Conservation (phyloP, 202 grass and related monocot species). For the Digitaria exilis region DNA sequence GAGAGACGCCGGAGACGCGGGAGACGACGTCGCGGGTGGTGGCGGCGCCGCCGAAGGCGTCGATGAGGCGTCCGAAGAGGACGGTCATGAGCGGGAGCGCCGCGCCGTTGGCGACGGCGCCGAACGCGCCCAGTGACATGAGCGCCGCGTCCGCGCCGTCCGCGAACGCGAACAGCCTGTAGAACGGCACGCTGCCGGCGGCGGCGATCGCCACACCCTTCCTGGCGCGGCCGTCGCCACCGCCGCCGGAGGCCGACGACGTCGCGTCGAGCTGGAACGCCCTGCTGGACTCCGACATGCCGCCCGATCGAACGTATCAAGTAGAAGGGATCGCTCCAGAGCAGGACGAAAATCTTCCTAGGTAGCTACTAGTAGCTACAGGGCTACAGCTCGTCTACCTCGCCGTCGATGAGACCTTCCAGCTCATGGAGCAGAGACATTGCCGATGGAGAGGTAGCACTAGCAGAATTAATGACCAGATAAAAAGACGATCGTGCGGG, state of each 20-base stretch:
- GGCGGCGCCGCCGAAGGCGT: slow-evolving; percentile 77
- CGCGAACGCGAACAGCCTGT: slow-evolving; percentile 83
- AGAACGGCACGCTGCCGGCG: slow-evolving; percentile 65
- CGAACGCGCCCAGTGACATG: slow-evolving; percentile 67
- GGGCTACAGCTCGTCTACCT: too few relatives aligned
- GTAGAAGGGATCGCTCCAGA: too few relatives aligned
- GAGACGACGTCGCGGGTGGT: slow-evolving; percentile 44
- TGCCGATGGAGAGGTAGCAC: background rate
- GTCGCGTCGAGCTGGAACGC: slow-evolving; percentile 40
- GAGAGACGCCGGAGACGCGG: slow-evolving; percentile 60
- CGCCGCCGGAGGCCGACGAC: slow-evolving; percentile 5
- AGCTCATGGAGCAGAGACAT: background rate
- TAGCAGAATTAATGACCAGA: too few relatives aligned
- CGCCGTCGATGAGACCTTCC: too few relatives aligned
- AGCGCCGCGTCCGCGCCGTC: slow-evolving; percentile 66
- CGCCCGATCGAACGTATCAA: too few relatives aligned
- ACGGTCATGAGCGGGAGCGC: slow-evolving; percentile 89
- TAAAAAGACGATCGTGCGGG: too few relatives aligned
- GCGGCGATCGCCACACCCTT: too few relatives aligned
- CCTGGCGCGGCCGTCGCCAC: too few relatives aligned
- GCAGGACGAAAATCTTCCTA: too few relatives aligned
- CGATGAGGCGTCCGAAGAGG: slow-evolving; percentile 76
- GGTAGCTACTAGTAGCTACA: too few relatives aligned
- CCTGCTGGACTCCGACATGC: slow-evolving; percentile 48
- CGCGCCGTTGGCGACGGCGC: slow-evolving; percentile 80